phyloP scores from a whole-genome alignment of 345 rosid genomes.

The Gynandropsis gynandra region DNA sequence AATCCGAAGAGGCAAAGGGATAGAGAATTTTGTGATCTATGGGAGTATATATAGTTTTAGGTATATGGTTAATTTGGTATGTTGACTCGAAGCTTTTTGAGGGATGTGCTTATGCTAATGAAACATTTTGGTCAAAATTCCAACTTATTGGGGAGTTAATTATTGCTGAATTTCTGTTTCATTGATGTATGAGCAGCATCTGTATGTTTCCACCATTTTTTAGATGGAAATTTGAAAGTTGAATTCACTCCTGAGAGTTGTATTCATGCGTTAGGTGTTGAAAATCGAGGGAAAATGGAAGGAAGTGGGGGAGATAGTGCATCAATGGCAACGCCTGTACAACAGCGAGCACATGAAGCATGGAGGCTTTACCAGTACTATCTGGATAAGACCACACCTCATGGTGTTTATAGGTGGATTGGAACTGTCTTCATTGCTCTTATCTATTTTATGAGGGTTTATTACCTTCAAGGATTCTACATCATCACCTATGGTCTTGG shows the following conservation, averaged over 20 bases:
- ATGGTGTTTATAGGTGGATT: conserved; percentile 69
- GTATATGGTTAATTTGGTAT: no score
- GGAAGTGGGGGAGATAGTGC: conserved; percentile 60
- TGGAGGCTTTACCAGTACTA: conserved; percentile 81
- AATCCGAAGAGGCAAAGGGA: no score
- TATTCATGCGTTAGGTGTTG: conserved; percentile 26
- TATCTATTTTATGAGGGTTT: conserved; percentile 62
- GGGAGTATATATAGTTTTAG: no score
- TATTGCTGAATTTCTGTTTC: no score
- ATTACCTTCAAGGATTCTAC: conserved; percentile 77
- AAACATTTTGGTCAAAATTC: no score
- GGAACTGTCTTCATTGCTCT: conserved; percentile 50
- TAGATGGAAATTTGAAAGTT: not conserved
- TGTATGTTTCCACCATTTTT: no score
- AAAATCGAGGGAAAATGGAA: conserved; percentile 48
- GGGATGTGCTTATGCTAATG: no score
- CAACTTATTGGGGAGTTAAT: no score
- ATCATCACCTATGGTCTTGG: conserved; percentile 87
- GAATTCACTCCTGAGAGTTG: conserved; percentile 16
- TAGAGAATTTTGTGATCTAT: no score
- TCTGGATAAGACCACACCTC: conserved; percentile 88
- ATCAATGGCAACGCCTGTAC: conserved; percentile 50
- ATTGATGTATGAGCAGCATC: no score
- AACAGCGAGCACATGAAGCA: conserved; percentile 58
- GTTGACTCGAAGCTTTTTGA: no score